These are phyloP conservation scores for Nelumbo lutea DNA, from an alignment of 164 flowering plant genomes.

Conservation along the genomic window DNA sequence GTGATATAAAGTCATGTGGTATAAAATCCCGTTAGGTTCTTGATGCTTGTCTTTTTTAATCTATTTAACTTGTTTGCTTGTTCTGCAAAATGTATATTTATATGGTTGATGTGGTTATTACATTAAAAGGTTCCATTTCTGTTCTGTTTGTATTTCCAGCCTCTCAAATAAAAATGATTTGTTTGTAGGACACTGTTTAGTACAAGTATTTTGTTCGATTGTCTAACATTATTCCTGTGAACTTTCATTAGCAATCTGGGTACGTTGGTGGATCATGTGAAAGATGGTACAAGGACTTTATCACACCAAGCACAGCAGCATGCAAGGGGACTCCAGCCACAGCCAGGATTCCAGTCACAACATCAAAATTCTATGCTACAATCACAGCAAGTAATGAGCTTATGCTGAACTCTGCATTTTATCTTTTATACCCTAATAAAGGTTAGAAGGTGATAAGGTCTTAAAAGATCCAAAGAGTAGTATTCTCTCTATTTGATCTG, in stretches of 20 bases:
- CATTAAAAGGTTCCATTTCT: too few species aligned
- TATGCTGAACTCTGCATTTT: not conserved
- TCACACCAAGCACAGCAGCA: slow-evolving; percentile 56
- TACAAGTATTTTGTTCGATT: not conserved
- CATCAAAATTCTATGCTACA: slow-evolving; percentile 49
- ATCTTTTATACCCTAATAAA: not conserved
- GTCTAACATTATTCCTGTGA: slow-evolving; percentile 8
- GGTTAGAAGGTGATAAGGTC: not conserved
- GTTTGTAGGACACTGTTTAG: not conserved
- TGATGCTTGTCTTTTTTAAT: too few species aligned
- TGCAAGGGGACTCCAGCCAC: slow-evolving; percentile 45
- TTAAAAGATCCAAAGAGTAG: not conserved
- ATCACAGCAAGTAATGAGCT: slow-evolving; percentile 60
- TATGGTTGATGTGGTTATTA: too few species aligned
- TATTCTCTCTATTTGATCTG: not conserved
- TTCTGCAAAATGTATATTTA: too few species aligned
- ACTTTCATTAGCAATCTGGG: slow-evolving; percentile 45
- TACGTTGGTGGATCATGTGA: slow-evolving; percentile 55
- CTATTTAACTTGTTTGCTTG: too few species aligned
- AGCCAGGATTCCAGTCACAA: slow-evolving; percentile 51
- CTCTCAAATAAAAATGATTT: too few species aligned
- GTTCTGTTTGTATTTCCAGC: too few species aligned
- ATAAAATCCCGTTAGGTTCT: too few species aligned
- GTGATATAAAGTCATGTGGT: too few species aligned
- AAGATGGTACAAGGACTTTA: slow-evolving; percentile 50